Conservation (phyloP, 768 basidiomycete species). For the Boletus rubroflammeus region DNA sequence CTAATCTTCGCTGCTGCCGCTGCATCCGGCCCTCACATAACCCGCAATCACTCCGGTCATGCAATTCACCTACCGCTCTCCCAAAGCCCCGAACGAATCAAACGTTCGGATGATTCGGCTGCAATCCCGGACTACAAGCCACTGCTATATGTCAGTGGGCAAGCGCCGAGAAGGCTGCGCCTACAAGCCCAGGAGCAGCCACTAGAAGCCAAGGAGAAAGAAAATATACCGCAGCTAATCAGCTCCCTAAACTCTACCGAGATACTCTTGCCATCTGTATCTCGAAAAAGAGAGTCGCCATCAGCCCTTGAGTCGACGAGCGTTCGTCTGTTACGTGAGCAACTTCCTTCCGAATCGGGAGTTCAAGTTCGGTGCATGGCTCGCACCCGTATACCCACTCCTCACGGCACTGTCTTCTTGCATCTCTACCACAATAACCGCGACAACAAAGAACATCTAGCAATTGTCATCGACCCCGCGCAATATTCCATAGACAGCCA, state of each 20-base stretch:
- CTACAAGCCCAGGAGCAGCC: slow-evolving; percentile 32
- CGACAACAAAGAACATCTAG: slow-evolving; percentile 93
- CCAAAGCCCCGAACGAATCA: slow-evolving; percentile 44
- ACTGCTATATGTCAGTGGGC: slow-evolving; percentile 65
- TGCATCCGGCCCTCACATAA: slow-evolving; percentile 72
- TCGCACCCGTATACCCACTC: slow-evolving; percentile 94
- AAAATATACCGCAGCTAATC: slow-evolving; percentile 41
- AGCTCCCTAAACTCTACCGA: slow-evolving; percentile 24
- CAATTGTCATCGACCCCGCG: slow-evolving; percentile 88
- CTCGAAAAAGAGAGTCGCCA: slow-evolving; percentile 38
- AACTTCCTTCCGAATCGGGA: neutral
- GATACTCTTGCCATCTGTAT: slow-evolving; percentile 30
- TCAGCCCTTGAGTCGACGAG: slow-evolving; percentile 22
- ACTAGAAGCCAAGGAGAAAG: slow-evolving; percentile 41
- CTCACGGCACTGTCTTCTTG: slow-evolving; percentile 88
- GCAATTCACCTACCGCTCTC: slow-evolving; percentile 59
- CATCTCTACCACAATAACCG: slow-evolving; percentile 93
- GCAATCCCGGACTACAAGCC: slow-evolving; percentile 41
- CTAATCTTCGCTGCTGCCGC: slow-evolving; percentile 73
- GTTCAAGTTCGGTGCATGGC: slow-evolving; percentile 91
- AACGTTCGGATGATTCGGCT: slow-evolving; percentile 43
- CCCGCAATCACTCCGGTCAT: slow-evolving; percentile 84
- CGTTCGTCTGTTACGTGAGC: neutral
- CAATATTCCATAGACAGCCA: slow-evolving; percentile 58
- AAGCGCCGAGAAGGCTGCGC: slow-evolving; percentile 69